phyloP scores from a whole-genome alignment of 306 rosid species.

The Carpinus fangiana region DNA sequence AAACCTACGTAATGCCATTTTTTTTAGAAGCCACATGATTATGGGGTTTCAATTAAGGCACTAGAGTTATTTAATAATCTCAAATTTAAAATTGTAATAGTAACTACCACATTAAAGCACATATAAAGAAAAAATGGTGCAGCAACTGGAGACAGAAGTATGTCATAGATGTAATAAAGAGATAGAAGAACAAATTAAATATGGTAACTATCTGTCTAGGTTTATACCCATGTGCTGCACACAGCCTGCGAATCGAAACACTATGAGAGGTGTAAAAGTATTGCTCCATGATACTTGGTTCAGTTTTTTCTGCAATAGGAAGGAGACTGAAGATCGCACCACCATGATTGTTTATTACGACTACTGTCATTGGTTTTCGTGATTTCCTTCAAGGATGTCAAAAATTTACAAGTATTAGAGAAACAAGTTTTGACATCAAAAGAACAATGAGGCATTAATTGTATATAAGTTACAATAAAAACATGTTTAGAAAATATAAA shows the following conservation, averaged over 20 bases:
- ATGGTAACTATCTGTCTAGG: conserved; percentile 17
- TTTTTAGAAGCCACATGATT: neutral
- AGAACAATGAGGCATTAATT: neutral
- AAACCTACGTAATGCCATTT: neutral
- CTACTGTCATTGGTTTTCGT: conserved; percentile 86
- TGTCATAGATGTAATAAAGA: neutral
- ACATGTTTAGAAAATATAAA: neutral
- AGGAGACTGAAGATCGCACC: conserved; percentile 95
- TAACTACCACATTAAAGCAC: neutral
- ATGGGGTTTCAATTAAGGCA: neutral
- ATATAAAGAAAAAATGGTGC: neutral
- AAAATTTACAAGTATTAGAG: conserved; percentile 23
- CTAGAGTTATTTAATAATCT: neutral
- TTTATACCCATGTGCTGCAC: conserved; percentile 85
- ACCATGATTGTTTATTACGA: conserved; percentile 86
- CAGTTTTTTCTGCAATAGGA: conserved; percentile 71
- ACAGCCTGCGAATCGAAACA: conserved; percentile 60
- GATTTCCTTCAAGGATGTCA: conserved; percentile 48
- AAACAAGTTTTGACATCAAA: neutral
- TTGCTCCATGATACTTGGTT: conserved; percentile 53
- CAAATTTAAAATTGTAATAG: neutral
- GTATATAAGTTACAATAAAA: neutral
- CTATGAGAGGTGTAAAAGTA: conserved; percentile 84
- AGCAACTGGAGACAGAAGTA: conserved; percentile 11
- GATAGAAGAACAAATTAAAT: conserved; percentile 15